A percentile compares a stretch with the other conserved stretches of the same genome.
Evolutionary conservation across 345 rosid species (phyloP).

Genomic region (Garcia nutans): DNA sequence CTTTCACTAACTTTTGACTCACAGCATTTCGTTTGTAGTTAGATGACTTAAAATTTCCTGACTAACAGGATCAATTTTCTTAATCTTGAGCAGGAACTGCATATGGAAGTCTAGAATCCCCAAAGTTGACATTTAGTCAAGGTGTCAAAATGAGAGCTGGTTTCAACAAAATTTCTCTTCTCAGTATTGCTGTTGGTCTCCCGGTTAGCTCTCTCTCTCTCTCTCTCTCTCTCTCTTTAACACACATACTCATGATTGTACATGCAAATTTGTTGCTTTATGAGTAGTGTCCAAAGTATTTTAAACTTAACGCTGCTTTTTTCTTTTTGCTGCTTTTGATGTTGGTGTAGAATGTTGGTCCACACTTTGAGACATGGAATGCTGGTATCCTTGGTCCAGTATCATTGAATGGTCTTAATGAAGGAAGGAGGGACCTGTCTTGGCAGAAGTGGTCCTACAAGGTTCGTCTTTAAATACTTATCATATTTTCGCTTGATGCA

Average conservation of each 20-base stretch:
- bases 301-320: slow-evolving; percentile 4
- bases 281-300: neutral
- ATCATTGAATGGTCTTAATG: slow-evolving; percentile 65
- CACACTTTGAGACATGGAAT: slow-evolving; percentile 98
- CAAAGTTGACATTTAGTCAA: slow-evolving; percentile 67
- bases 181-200: slow-evolving; percentile 94
- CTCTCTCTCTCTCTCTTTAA: slow-evolving; percentile 18
- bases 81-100: slow-evolving; percentile 58
- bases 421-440: slow-evolving; percentile 79
- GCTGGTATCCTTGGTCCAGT: slow-evolving; percentile 96
- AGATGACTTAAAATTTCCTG: neutral
- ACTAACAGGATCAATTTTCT: neutral
- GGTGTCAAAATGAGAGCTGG: slow-evolving; percentile 86
- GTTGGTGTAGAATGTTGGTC: slow-evolving; percentile 80
- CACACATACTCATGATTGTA: neutral
- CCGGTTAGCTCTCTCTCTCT: slow-evolving; percentile 59
- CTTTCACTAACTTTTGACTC: neutral
- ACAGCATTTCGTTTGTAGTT: neutral
- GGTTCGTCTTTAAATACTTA: slow-evolving; percentile 41
- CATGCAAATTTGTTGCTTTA: neutral
- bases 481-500: neutral
- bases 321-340: slow-evolving; percentile 20
- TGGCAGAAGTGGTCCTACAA: slow-evolving; percentile 99
- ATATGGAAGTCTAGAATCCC: slow-evolving; percentile 88
- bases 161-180: slow-evolving; percentile 70